Evolutionary conservation across 2,329 filamentous ascomycete genomes (phyloP).

Genomic region (Botryotinia narcissicola): DNA sequence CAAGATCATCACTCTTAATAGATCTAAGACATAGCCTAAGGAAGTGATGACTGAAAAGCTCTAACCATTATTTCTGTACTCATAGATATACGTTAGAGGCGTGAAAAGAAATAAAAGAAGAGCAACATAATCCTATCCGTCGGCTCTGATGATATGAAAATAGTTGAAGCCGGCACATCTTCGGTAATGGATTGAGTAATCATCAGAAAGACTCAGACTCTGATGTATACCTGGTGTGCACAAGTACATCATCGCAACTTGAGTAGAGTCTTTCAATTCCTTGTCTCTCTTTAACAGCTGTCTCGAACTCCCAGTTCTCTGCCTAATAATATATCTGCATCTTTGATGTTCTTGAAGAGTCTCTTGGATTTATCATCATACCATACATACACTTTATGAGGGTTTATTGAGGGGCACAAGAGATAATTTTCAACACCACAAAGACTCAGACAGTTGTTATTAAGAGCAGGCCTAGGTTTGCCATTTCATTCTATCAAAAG

Average conservation of each 20-base stretch:
- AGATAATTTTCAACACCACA: neutral
- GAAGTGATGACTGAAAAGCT: neutral
- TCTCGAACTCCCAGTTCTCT: neutral
- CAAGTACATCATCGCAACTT: constrained; percentile 8
- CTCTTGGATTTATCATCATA: neutral
- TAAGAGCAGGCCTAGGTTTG: neutral
- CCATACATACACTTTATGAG: neutral
- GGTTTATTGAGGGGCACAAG: neutral
- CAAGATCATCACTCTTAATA: neutral
- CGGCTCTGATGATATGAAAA: neutral
- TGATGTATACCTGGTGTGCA: neutral
- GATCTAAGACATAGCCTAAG: neutral
- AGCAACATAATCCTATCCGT: neutral
- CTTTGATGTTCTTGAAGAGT: constrained; percentile 4
- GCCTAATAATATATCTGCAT: neutral
- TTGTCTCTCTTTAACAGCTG: neutral
- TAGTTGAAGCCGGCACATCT: neutral
- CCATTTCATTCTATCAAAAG: neutral
- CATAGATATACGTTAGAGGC: neutral
- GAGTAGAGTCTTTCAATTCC: neutral
- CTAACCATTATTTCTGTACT: neutral
- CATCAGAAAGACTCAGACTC: neutral
- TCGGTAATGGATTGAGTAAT: neutral
- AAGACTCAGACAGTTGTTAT: neutral
- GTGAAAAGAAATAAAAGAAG: neutral